These are phyloP conservation scores for Pichia sp. DNA, from an alignment of 1,139 yeast genomes.

Conservation along the genomic window DNA sequence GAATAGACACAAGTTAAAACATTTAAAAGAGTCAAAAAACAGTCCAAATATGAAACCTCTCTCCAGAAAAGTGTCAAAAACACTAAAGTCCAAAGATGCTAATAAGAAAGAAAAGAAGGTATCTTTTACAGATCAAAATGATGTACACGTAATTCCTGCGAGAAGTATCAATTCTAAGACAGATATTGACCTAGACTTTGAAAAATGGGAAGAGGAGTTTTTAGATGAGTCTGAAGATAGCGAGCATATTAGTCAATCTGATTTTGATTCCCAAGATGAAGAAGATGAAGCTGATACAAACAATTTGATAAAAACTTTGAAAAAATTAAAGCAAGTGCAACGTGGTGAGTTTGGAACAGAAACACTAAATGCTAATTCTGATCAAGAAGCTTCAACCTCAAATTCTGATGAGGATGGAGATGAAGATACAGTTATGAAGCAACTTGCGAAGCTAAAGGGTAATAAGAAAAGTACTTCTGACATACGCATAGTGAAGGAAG, in stretches of 20 bases:
- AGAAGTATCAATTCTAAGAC: constrained; percentile 7
- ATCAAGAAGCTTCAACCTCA: constrained; percentile 13
- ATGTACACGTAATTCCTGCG: constrained; percentile 15
- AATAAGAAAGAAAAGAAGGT: too few species aligned
- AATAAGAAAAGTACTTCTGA: constrained; percentile 11
- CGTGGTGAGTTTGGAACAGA: constrained; percentile 20
- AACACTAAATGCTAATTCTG: constrained; percentile 1
- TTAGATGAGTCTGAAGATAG: constrained; percentile 14
- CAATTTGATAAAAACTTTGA: constrained; percentile 13
- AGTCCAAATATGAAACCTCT: too few species aligned
- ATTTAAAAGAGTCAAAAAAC: constrained; percentile 8
- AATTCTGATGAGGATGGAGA: constrained; percentile 9
- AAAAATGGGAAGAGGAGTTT: constrained; percentile 13
- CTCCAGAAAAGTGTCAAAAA: constrained; percentile 2
- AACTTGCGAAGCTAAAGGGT: constrained; percentile 13
- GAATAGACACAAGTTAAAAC: constrained; percentile 2
- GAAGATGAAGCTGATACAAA: constrained; percentile 18
- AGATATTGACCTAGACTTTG: constrained; percentile 16
- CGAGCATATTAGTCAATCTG: constrained; percentile 22
- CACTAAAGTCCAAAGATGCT: not conserved
- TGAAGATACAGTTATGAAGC: constrained; percentile 13
- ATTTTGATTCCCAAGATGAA: constrained; percentile 22
- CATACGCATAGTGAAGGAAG: constrained; percentile 21
- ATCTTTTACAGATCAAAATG: constrained; percentile 23
- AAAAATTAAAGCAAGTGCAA: constrained; percentile 15